Percentiles rank a stretch among this genome's conserved stretches.
These are phyloP conservation scores for Alternaria sp. DNA, from an alignment of 2,329 filamentous ascomycete species.

Conservation along the genomic window DNA sequence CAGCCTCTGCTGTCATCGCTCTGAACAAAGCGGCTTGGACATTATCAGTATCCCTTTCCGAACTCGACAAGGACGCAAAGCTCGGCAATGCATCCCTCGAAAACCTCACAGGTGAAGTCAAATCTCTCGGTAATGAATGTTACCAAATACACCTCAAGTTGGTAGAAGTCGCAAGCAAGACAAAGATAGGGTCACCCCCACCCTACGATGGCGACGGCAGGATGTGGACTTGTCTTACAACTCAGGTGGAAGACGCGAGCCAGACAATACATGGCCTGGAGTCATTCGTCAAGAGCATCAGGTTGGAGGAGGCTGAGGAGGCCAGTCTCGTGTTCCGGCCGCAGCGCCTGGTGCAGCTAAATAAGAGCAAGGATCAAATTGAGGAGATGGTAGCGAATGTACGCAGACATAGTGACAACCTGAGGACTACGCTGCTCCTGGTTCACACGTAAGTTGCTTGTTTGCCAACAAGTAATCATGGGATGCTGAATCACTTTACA, in stretches of 20 bases:
- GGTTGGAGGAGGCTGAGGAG: constrained; percentile 5
- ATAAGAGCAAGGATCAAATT: constrained; percentile 7
- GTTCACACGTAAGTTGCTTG: constrained; percentile 26
- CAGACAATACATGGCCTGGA: constrained; percentile 24
- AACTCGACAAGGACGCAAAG: constrained; percentile 19
- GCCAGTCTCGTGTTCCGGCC: constrained; percentile 10
- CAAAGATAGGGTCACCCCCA: constrained; percentile 1
- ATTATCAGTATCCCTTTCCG: constrained; percentile 26
- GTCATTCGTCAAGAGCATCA: constrained; percentile 19
- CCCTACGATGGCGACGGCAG: constrained; percentile 17
- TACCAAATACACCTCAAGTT: constrained; percentile 30
- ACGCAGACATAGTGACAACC: constrained; percentile 26
- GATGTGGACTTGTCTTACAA: constrained; percentile 26
- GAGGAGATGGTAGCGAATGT: constrained; percentile 9
- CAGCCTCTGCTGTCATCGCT: constrained; percentile 20
- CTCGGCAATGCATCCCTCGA: constrained; percentile 17
- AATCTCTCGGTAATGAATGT: constrained; percentile 30
- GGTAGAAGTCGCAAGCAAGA: constrained; percentile 19
- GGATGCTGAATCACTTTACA: constrained; percentile 11
- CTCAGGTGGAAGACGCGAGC: constrained; percentile 23
- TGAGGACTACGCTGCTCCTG: constrained; percentile 23
- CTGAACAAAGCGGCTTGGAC: constrained; percentile 31
- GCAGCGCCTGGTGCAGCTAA: constrained; percentile 18
- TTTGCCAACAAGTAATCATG: background rate
- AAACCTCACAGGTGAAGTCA: constrained; percentile 25